Evolutionary conservation across 116 monocot species (phyloP), one percentile per base, ranked within the genome.

Genomic region (Phalaenopsis hybrid): DNA sequence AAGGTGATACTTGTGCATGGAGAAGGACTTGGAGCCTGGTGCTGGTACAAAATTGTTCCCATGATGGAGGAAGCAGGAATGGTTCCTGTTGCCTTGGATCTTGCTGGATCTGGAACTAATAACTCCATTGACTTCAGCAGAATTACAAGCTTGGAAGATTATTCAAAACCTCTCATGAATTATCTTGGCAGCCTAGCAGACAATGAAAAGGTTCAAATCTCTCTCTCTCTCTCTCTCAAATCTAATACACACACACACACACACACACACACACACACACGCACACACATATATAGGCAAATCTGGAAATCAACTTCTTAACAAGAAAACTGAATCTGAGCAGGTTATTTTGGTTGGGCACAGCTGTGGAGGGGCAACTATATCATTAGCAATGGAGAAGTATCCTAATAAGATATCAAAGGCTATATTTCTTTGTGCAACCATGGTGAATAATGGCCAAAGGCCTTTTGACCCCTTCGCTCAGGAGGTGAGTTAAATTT

Each of bases 11-110:
- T 96, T n/a, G 85, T 96, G 44, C 96, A 96, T 80, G 96, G 96
- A 73, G 96, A 96, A 85, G 96, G 96, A 55, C 94, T 96, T 85
- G 96, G 96, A 72, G 96, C 96, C 67, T 96, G 96, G 96, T 96
- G 94, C 85, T 96, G 96, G 96, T 96, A 96, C 84, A 96, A 96
- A 75, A 85, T 83, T 79, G 91, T 94, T 37, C 86, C 94, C 33
- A 70, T 92, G 55, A 55, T 96, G 78, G 96, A 96, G 81, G 96
- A 96, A 90, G 88, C 83, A 15, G 94, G 96, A 44, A 72, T 94
- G 44, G 75, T 81, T 11, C 91, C 96, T 16, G 72, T 92, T 59
- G 89, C 96, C 41, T 76, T 96, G 76, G 96, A 96, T 88, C 91
- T 96, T 48, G 84, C 83, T 44, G 96, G 96, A 23, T 96, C 92